Base-by-base conservation (phyloP, 2,329 filamentous ascomycete genomes). In the Sclerotinia spermophila region DNA sequence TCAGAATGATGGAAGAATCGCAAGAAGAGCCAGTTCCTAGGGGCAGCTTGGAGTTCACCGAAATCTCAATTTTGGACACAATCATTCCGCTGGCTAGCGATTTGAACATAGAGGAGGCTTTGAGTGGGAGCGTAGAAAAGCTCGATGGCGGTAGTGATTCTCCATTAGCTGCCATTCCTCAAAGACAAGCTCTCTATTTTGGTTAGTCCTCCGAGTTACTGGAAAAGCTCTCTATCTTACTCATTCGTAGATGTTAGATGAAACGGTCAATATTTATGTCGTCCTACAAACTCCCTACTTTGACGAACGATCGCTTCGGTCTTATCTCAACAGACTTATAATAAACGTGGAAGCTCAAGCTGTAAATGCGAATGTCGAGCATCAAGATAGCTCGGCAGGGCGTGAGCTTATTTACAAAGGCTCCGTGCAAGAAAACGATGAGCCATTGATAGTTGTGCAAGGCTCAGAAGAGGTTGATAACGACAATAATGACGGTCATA, bases 151-250 rank as follows among this genome's bases (percentile, higher is more conserved):
- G 74, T 19, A 74, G 81, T 68, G 81, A 76, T 73, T 79, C 82
- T 73, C 82, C 81, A 75, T 81, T 83, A 72, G 83, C 90, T 67
- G 85, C 85, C 27, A 84, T 93, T 76, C 81, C 86, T 58, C 86
- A 88, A 75, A 85, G 91, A 74, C 85, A 90, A 53, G 84, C 85
- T 69, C 82, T 94, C 53, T 91, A 92, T 78, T 93, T 94, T 78
- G 92, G 92, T 93, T 83, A 75, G 86, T 80, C 61, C 72, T 75
- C 75, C 72, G 70, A 73, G 71, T 68, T 66, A 72, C 71, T 75
- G 76, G 74, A 73, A 75, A 77, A 74, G 75, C 73, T 78, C 74
- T 74, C 73, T 77, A 77, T 82, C 80, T 81, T 83, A 82, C 85
- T 86, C 80, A 86, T 83, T 80, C 77, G 75, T 81, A 85, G 82